Conservation (phyloP, 2,329 filamentous ascomycete genomes). For the Aspergillus brunneoviolaceus region DNA sequence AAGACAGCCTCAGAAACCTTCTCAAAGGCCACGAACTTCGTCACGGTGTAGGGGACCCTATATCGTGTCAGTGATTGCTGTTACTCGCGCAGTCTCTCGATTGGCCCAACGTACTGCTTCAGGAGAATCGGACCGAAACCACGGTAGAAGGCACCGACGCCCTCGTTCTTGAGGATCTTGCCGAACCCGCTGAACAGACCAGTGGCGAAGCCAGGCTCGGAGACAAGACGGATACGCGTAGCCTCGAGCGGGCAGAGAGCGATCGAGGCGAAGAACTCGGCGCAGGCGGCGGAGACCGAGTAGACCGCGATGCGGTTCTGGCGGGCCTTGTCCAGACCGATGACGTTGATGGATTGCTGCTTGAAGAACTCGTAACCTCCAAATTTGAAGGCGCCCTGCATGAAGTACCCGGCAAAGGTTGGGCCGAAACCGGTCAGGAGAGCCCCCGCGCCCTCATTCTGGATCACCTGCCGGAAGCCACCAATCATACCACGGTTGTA, state of each 20-base stretch:
- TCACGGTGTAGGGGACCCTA: slow-evolving; percentile 88
- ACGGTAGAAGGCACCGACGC: slow-evolving; percentile 82
- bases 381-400: slow-evolving; percentile 91
- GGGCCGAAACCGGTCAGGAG: slow-evolving; percentile 83
- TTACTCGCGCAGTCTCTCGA: too few relatives aligned
- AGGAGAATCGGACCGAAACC: slow-evolving; percentile 86
- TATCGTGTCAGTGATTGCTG: not conserved
- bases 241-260: slow-evolving; percentile 88
- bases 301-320: slow-evolving; percentile 81
- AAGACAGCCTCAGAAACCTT: slow-evolving; percentile 78
- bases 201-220: slow-evolving; percentile 78
- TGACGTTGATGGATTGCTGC: slow-evolving; percentile 77
- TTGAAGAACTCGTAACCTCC: slow-evolving; percentile 97
- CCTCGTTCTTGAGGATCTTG: slow-evolving; percentile 82
- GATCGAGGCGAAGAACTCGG: slow-evolving; percentile 64
- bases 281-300: slow-evolving; percentile 62
- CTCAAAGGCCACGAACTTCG: slow-evolving; percentile 93
- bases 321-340: slow-evolving; percentile 74
- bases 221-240: slow-evolving; percentile 90
- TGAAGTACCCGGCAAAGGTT: slow-evolving; percentile 87
- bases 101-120: slow-evolving; percentile 64
- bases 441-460: slow-evolving; percentile 80
- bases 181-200: slow-evolving; percentile 75
- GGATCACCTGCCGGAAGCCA: slow-evolving; percentile 81
- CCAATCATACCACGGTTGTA: slow-evolving; percentile 88